These are phyloP conservation scores for Arthrobotrys pseudoclavata DNA, from an alignment of 2,329 filamentous ascomycete genomes.

Conservation along the genomic window DNA sequence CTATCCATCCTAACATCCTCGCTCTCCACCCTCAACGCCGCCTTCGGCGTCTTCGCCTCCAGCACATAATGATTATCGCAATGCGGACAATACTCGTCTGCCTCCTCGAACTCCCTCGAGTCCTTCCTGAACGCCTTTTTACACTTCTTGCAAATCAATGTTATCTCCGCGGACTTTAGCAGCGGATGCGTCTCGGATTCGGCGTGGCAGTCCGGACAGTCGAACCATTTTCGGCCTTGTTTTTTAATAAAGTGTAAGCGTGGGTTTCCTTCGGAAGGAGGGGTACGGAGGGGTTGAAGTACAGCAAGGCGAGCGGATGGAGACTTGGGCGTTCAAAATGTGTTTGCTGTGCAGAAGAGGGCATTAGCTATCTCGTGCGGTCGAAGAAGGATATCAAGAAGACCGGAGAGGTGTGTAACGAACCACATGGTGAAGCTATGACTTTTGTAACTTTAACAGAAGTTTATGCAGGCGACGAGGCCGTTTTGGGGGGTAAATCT, in stretches of 20 bases:
- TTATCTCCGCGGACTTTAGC: slow-evolving; percentile 84
- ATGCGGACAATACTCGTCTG: slow-evolving; percentile 97
- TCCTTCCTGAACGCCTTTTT: slow-evolving; percentile 98
- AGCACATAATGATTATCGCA: slow-evolving; percentile 99
- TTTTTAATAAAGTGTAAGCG: neutral
- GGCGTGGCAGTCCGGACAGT: slow-evolving; percentile 93
- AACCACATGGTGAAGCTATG: slow-evolving; percentile 35
- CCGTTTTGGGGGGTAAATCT: neutral
- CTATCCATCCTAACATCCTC: slow-evolving; percentile 88
- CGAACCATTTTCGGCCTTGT: slow-evolving; percentile 91
- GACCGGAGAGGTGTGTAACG: neutral
- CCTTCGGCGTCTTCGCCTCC: slow-evolving; percentile 86
- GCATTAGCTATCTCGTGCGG: slow-evolving; percentile 10
- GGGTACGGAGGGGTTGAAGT: slow-evolving; percentile 66
- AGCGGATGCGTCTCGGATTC: slow-evolving; percentile 85
- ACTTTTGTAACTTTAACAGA: neutral
- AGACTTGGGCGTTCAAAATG: slow-evolving; percentile 95
- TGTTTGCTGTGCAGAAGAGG: slow-evolving; percentile 80
- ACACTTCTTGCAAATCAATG: slow-evolving; percentile 98
- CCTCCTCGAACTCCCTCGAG: slow-evolving; percentile 89
- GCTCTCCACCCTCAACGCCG: slow-evolving; percentile 86
- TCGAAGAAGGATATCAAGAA: neutral
- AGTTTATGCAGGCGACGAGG: neutral
- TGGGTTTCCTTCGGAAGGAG: slow-evolving; percentile 4
- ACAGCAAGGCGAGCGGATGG: slow-evolving; percentile 97